Conservation (phyloP, 345 rosid species). For the Raphanus raphanistrum region DNA sequence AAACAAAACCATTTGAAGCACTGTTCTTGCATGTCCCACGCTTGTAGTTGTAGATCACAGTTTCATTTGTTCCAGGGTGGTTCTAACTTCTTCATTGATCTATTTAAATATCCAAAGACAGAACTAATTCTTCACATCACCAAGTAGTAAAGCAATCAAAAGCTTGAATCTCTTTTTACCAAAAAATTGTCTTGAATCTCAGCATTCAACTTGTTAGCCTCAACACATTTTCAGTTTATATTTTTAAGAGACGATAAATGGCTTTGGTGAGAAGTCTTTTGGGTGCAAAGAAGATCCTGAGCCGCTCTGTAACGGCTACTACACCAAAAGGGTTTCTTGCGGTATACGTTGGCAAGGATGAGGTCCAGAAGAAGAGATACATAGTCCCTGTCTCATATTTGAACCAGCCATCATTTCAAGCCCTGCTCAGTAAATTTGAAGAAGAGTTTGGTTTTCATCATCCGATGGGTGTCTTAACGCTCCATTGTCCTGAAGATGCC, state of each 20-base stretch:
- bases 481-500: constrained; percentile 49
- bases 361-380: constrained; percentile 44
- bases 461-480: constrained; percentile 51
- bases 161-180: too few species aligned
- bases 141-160: constrained; percentile 12
- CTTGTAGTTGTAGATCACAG: constrained; percentile 19
- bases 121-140: constrained; percentile 13
- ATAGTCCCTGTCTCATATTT: constrained; percentile 2
- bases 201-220: not conserved
- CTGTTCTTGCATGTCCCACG: constrained; percentile 20
- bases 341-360: constrained; percentile 49
- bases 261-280: constrained; percentile 13
- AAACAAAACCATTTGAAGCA: constrained; percentile 17
- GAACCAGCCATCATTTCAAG: constrained; percentile 47
- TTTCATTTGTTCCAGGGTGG: constrained; percentile 2
- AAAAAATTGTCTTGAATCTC: not conserved
- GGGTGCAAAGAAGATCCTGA: constrained; percentile 24
- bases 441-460: constrained; percentile 54
- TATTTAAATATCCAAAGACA: constrained; percentile 9
- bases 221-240: not conserved
- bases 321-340: constrained; percentile 46
- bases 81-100: not conserved
- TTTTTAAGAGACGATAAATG: constrained; percentile 1
- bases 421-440: constrained; percentile 43
- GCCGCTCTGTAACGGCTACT: constrained; percentile 27